These are phyloP conservation scores for Kwoniella shandongensis DNA, from an alignment of 768 basidiomycete species.

Conservation along the genomic window DNA sequence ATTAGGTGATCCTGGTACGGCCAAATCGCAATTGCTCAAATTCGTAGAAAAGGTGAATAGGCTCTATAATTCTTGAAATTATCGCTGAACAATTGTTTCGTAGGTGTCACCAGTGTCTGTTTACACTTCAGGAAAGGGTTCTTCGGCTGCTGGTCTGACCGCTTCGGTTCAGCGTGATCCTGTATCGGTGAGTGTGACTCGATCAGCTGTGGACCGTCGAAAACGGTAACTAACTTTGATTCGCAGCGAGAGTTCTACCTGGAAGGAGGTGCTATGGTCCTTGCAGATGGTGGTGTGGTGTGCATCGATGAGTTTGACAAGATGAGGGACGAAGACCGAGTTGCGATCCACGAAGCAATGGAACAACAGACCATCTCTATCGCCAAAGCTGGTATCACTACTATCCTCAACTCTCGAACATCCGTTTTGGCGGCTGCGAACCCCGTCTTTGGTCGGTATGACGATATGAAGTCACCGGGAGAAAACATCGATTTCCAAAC, in stretches of 20 bases:
- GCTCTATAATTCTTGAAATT: slow-evolving; percentile 2
- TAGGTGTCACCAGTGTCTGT: slow-evolving; percentile 96
- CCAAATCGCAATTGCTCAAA: slow-evolving; percentile 95
- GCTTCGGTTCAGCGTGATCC: slow-evolving; percentile 94
- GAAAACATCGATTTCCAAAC: slow-evolving; percentile 61
- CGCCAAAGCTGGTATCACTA: slow-evolving; percentile 98
- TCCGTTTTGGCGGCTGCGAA: slow-evolving; percentile 96
- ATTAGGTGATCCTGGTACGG: slow-evolving; percentile 96
- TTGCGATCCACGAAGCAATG: slow-evolving; percentile 99
- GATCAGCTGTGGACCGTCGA: neutral
- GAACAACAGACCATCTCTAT: slow-evolving; percentile 99
- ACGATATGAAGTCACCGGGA: slow-evolving; percentile 69
- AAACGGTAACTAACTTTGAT: neutral
- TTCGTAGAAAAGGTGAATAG: slow-evolving; percentile 88
- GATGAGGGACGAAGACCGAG: slow-evolving; percentile 98
- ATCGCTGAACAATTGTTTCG: neutral
- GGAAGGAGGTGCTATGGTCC: slow-evolving; percentile 98
- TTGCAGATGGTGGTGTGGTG: slow-evolving; percentile 96
- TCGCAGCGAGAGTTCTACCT: slow-evolving; percentile 92
- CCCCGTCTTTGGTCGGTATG: slow-evolving; percentile 95
- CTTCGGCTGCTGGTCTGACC: slow-evolving; percentile 96
- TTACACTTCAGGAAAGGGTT: slow-evolving; percentile 97
- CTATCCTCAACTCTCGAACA: slow-evolving; percentile 91
- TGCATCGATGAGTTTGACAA: slow-evolving; percentile 99
- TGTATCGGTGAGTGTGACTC: slow-evolving; percentile 77